phyloP scores from a whole-genome alignment of 495 filamentous ascomycete genomes.

The Daldinia decipiens region DNA sequence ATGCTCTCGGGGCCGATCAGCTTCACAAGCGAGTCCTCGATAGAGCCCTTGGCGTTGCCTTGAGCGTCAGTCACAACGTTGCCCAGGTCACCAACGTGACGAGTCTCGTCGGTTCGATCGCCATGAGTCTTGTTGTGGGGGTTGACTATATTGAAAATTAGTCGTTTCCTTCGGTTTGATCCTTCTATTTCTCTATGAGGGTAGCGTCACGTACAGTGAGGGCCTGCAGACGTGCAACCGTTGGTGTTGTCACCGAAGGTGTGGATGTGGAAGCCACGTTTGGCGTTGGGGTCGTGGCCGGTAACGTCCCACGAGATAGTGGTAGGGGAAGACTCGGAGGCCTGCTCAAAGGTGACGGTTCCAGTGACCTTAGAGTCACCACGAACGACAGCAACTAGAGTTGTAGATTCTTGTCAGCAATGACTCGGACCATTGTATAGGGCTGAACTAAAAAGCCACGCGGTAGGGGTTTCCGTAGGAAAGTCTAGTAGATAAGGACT shows the following conservation, averaged over 20 bases:
- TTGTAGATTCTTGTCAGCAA: slow-evolving; percentile 44
- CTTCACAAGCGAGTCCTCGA: slow-evolving; percentile 84
- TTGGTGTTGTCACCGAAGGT: slow-evolving; percentile 99
- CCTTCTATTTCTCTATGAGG: neutral
- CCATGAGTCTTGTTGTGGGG: slow-evolving; percentile 92
- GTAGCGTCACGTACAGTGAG: slow-evolving; percentile 77
- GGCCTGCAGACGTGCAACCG: slow-evolving; percentile 96
- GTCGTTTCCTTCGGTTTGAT: neutral
- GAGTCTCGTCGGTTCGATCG: slow-evolving; percentile 78
- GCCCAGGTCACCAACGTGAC: slow-evolving; percentile 96
- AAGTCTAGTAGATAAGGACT: slow-evolving; percentile 9
- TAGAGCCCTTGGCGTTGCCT: slow-evolving; percentile 82
- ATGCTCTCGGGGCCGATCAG: slow-evolving; percentile 95
- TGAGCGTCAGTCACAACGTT: slow-evolving; percentile 95
- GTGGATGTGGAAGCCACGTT: slow-evolving; percentile 98
- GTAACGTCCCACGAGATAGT: slow-evolving; percentile 91
- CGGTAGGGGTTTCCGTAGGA: slow-evolving; percentile 30
- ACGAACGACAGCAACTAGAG: slow-evolving; percentile 89
- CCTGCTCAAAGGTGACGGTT: slow-evolving; percentile 94
- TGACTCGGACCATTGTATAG: slow-evolving; percentile 27
- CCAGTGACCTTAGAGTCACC: slow-evolving; percentile 94
- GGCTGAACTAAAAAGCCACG: slow-evolving; percentile 25
- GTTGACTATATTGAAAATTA: slow-evolving; percentile 75
- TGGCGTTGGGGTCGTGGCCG: slow-evolving; percentile 91
- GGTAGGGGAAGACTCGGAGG: slow-evolving; percentile 79